Evolutionary conservation across 371 early-diverging fungal species (phyloP).

Genomic region (Mucor indicus): DNA sequence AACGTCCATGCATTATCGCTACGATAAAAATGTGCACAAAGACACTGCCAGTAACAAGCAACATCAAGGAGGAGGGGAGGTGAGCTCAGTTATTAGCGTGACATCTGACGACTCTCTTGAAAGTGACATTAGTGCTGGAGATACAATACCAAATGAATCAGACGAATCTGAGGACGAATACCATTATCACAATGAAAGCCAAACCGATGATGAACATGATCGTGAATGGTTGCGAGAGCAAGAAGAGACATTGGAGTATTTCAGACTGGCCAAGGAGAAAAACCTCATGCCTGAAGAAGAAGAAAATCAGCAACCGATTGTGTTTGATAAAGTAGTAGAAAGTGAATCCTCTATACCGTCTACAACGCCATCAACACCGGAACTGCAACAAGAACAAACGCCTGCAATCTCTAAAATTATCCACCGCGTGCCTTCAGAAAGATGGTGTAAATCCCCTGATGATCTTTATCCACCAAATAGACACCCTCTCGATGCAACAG

Average conservation of each 20-base stretch:
- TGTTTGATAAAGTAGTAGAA: background rate
- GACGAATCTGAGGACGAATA: conserved; percentile 14
- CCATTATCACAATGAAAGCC: conserved; percentile 7
- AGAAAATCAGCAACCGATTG: background rate
- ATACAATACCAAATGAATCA: conserved; percentile 1
- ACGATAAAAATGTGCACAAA: conserved; percentile 12
- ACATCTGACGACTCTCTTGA: conserved; percentile 31
- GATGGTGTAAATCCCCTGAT: conserved; percentile 29
- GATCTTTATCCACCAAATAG: background rate
- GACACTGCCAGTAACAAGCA: background rate
- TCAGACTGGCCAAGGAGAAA: no score
- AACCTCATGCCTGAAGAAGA: no score
- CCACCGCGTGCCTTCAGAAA: conserved; percentile 33
- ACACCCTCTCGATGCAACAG: background rate
- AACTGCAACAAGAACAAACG: background rate
- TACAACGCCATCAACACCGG: background rate
- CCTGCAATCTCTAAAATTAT: background rate
- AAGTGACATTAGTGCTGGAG: conserved; percentile 26
- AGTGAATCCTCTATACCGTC: background rate
- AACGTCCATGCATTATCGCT: conserved; percentile 4
- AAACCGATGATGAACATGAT: conserved; percentile 14
- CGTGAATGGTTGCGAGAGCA: conserved; percentile 20
- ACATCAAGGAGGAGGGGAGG: background rate
- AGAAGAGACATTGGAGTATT: conserved; percentile 22
- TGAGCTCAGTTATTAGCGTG: conserved; percentile 11